Percentiles rank a stretch among this genome's conserved stretches.
These are phyloP conservation scores for Cordyceps javanica DNA, from an alignment of 2,329 filamentous ascomycete genomes.

Conservation along the genomic window DNA sequence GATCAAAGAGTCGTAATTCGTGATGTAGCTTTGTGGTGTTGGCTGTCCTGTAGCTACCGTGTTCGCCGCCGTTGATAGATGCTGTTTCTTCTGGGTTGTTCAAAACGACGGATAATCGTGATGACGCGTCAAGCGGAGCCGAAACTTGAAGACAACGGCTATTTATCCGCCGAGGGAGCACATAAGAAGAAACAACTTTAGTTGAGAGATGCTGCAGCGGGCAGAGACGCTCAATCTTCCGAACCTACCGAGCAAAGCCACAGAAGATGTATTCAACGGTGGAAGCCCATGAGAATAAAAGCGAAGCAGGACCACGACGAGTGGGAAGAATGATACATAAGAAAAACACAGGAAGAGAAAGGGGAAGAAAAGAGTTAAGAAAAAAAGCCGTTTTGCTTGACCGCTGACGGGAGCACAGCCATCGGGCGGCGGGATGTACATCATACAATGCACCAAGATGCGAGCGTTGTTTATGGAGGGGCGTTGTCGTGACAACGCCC, in stretches of 20 bases:
- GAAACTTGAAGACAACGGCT: not conserved
- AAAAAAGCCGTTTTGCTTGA: not conserved
- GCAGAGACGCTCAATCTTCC: not conserved
- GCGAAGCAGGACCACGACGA: not conserved
- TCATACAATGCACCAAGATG: slow-evolving; percentile 1
- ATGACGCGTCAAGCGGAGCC: too few species aligned
- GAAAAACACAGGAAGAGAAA: not conserved
- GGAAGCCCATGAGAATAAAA: not conserved
- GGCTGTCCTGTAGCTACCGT: not conserved
- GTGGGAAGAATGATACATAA: slow-evolving; percentile 7
- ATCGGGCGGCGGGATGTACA: not conserved
- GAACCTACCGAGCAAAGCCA: not conserved
- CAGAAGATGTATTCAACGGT: not conserved
- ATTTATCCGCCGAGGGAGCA: not conserved
- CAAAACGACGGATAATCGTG: too few species aligned
- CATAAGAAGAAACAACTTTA: not conserved
- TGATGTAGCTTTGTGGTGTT: not conserved
- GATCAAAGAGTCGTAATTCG: not conserved
- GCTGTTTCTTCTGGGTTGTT: too few species aligned
- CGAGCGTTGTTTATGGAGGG: slow-evolving; percentile 18
- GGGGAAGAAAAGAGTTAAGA: not conserved
- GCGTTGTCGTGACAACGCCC: slow-evolving; percentile 16
- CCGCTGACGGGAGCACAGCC: not conserved
- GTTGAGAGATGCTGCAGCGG: not conserved
- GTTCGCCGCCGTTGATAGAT: not conserved